Conservation (phyloP, 2,329 filamentous ascomycete genomes). For the Dactylellina parvicollis region DNA sequence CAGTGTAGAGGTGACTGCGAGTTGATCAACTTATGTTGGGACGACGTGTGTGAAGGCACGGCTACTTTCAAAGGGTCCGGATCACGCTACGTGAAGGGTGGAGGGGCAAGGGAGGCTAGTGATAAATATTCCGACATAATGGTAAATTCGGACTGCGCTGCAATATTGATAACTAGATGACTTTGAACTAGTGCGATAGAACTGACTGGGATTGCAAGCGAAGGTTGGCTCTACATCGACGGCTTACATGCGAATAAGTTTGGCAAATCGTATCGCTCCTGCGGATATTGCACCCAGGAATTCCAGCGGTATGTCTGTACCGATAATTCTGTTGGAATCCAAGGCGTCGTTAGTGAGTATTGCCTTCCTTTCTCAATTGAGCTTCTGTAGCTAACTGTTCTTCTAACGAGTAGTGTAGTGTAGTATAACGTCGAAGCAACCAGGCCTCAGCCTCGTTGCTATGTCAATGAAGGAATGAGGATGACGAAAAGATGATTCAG, state of each 20-base stretch:
- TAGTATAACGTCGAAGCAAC: too few relatives aligned
- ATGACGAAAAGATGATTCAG: too few relatives aligned
- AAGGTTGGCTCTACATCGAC: constrained; percentile 57
- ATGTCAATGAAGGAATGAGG: too few relatives aligned
- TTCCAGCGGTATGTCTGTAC: constrained; percentile 58
- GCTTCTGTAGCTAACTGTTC: background rate
- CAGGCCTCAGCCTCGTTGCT: too few relatives aligned
- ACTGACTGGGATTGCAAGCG: constrained; percentile 1
- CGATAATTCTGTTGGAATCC: constrained; percentile 36
- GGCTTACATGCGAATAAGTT: constrained; percentile 62
- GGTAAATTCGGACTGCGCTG: constrained; percentile 42
- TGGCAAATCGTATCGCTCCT: constrained; percentile 65
- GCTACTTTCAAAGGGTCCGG: constrained; percentile 60
- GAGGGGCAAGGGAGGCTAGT: constrained; percentile 60
- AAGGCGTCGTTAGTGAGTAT: constrained; percentile 41
- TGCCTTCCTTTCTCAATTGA: background rate
- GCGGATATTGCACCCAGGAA: constrained; percentile 63
- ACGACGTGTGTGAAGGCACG: constrained; percentile 63
- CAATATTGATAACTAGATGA: too few relatives aligned
- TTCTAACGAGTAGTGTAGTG: constrained; percentile 53
- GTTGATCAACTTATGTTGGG: constrained; percentile 64
- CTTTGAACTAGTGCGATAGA: too few relatives aligned
- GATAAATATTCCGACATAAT: constrained; percentile 62
- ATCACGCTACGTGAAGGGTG: constrained; percentile 60
- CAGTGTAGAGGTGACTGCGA: constrained; percentile 66